Percentiles rank a stretch among this genome's conserved stretches.
These are phyloP conservation scores for Taxillus chinensis DNA, from an alignment of 164 flowering plant species.

Conservation along the genomic window DNA sequence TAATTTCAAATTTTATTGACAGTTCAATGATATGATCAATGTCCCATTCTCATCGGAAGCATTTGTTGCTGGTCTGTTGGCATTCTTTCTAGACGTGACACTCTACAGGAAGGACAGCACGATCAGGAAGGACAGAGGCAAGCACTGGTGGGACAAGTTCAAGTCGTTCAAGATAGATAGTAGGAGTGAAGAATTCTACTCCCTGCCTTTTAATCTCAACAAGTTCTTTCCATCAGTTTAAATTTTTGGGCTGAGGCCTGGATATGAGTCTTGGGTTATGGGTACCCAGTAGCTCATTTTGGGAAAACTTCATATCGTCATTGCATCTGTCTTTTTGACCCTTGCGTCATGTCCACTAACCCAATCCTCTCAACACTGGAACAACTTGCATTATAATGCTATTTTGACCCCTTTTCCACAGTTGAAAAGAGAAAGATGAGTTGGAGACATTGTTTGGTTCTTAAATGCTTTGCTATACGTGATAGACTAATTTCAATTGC, in stretches of 20 bases:
- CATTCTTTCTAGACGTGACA: constrained; percentile 46
- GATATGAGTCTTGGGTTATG: too few species aligned
- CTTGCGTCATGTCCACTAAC: too few species aligned
- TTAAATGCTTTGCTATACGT: too few species aligned
- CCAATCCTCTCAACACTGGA: too few species aligned
- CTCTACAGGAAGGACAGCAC: constrained; percentile 36
- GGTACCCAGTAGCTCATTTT: too few species aligned
- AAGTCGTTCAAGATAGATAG: constrained; percentile 57
- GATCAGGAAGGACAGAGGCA: constrained; percentile 55
- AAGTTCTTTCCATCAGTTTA: constrained; percentile 76
- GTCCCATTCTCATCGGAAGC: constrained; percentile 68
- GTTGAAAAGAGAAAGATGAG: too few species aligned
- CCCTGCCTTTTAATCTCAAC: constrained; percentile 72
- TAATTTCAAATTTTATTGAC: constrained; percentile 11
- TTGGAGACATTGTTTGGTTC: too few species aligned
- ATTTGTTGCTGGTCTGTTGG: constrained; percentile 60
- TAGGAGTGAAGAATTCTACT: constrained; percentile 73
- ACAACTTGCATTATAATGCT: too few species aligned
- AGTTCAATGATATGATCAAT: constrained; percentile 81
- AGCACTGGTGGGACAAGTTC: constrained; percentile 78
- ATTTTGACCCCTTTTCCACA: too few species aligned
- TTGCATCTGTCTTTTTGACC: too few species aligned
- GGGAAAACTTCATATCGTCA: too few species aligned
- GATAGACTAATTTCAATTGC: too few species aligned
- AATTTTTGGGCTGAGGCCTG: not conserved